A percentile compares a stretch with the other conserved stretches of the same genome.
Evolutionary conservation across 2,329 filamentous ascomycete species (phyloP).

Genomic region (Neonectria sp.): DNA sequence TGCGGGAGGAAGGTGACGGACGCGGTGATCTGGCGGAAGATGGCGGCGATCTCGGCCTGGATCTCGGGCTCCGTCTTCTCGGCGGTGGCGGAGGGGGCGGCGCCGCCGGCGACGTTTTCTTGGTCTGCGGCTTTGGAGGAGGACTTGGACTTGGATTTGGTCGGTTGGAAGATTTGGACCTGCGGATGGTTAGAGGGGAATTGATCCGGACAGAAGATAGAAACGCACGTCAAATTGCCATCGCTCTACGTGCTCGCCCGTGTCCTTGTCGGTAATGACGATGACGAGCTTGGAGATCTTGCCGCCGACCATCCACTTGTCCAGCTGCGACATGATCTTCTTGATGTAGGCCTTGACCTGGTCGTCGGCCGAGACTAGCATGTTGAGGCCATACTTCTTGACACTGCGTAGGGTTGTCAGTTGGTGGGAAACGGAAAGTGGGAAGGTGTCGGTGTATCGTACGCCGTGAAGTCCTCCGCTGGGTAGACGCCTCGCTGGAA

Average conservation of each 20-base stretch:
- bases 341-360: conserved; percentile 99
- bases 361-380: conserved; percentile 97
- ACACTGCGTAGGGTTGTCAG: conserved; percentile 62
- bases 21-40: conserved; percentile 98
- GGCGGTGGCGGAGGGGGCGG: conserved; percentile 40
- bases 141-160: conserved; percentile 61
- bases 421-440: neutral
- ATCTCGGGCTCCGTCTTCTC: conserved; percentile 96
- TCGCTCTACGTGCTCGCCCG: conserved; percentile 93
- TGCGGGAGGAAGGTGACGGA: conserved; percentile 97
- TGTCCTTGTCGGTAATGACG: conserved; percentile 97
- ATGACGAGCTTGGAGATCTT: conserved; percentile 98
- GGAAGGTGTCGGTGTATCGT: conserved; percentile 51
- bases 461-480: conserved; percentile 96
- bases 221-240: conserved; percentile 93
- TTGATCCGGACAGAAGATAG: neutral
- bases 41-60: conserved; percentile 94
- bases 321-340: conserved; percentile 98
- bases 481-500: conserved; percentile 92
- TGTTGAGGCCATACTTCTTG: conserved; percentile 99
- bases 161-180: conserved; percentile 58
- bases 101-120: conserved; percentile 74
- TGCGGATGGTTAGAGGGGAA: conserved; percentile 37
- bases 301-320: conserved; percentile 96
- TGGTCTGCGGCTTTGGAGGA: conserved; percentile 72